Evolutionary conservation across 495 filamentous ascomycete species (phyloP).

Genomic region (Geopyxis carbonaria): DNA sequence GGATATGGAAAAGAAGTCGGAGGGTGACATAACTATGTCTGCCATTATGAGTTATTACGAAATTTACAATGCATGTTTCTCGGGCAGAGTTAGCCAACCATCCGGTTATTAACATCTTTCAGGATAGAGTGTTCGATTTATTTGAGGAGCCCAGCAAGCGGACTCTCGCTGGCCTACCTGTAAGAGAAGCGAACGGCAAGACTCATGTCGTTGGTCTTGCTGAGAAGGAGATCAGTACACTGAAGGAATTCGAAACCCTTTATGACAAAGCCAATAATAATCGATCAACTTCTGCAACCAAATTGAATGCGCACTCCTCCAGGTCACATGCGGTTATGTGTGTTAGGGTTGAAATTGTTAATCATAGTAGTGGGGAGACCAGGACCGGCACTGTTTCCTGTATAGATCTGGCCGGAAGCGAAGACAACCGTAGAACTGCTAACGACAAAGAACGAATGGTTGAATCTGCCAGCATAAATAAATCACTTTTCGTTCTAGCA

Average conservation of each 20-base stretch:
- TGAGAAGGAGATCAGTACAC: slow-evolving; percentile 62
- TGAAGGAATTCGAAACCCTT: slow-evolving; percentile 82
- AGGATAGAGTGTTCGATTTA: slow-evolving; percentile 77
- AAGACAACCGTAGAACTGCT: slow-evolving; percentile 87
- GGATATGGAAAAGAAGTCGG: slow-evolving; percentile 74
- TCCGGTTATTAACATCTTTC: background rate
- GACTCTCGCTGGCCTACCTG: slow-evolving; percentile 62
- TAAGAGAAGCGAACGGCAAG: slow-evolving; percentile 82
- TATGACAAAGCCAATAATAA: slow-evolving; percentile 94
- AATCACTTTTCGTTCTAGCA: slow-evolving; percentile 82
- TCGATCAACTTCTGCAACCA: slow-evolving; percentile 79
- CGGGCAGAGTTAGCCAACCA: background rate
- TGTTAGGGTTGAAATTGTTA: slow-evolving; percentile 66
- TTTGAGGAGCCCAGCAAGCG: slow-evolving; percentile 85
- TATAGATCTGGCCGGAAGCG: slow-evolving; percentile 90
- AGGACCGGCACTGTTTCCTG: slow-evolving; percentile 72
- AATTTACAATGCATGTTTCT: slow-evolving; percentile 56
- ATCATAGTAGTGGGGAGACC: slow-evolving; percentile 41
- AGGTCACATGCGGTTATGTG: slow-evolving; percentile 85
- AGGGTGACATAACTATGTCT: slow-evolving; percentile 52
- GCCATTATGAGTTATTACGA: slow-evolving; percentile 91
- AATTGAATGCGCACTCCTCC: slow-evolving; percentile 88
- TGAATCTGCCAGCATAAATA: slow-evolving; percentile 95
- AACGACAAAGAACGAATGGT: slow-evolving; percentile 78
- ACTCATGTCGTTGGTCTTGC: slow-evolving; percentile 84